Percentiles rank a stretch among this genome's conserved stretches.
Conservation (phyloP, 208 protist species). For the Leishmania martiniquensis region DNA sequence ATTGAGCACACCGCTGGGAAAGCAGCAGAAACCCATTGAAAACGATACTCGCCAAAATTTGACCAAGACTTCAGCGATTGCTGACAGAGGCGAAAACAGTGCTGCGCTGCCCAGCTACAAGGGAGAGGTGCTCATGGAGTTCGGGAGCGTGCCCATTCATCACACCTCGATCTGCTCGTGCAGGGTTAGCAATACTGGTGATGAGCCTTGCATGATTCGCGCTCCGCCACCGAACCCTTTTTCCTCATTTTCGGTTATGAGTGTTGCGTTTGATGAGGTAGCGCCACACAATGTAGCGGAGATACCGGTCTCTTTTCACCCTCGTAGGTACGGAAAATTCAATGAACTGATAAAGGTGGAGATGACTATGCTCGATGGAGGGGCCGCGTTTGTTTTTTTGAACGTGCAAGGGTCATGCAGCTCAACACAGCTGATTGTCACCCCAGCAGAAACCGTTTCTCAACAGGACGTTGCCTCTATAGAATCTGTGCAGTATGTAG, state of each 20-base stretch:
- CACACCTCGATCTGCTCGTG: slow-evolving; percentile 39
- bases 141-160: slow-evolving; percentile 70
- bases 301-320: slow-evolving; percentile 57
- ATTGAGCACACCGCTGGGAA: background rate
- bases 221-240: slow-evolving; percentile 56
- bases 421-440: slow-evolving; percentile 55
- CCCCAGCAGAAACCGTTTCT: slow-evolving; percentile 18
- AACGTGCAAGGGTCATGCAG: slow-evolving; percentile 53
- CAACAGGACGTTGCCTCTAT: slow-evolving; percentile 20
- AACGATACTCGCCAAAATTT: background rate
- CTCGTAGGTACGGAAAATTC: slow-evolving; percentile 62
- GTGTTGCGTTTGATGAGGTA: slow-evolving; percentile 35
- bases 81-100: background rate
- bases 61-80: background rate
- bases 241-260: slow-evolving; percentile 64
- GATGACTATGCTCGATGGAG: slow-evolving; percentile 7
- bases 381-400: slow-evolving; percentile 18
- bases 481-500: slow-evolving; percentile 13
- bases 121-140: slow-evolving; percentile 39
- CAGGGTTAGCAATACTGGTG: slow-evolving; percentile 47
- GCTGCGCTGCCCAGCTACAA: background rate
- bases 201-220: slow-evolving; percentile 30
- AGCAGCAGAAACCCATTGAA: background rate
- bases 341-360: slow-evolving; percentile 46
- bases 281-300: slow-evolving; percentile 34